phyloP scores from a whole-genome alignment of 768 basidiomycete species.

The Agaricus sinodeliciosus region DNA sequence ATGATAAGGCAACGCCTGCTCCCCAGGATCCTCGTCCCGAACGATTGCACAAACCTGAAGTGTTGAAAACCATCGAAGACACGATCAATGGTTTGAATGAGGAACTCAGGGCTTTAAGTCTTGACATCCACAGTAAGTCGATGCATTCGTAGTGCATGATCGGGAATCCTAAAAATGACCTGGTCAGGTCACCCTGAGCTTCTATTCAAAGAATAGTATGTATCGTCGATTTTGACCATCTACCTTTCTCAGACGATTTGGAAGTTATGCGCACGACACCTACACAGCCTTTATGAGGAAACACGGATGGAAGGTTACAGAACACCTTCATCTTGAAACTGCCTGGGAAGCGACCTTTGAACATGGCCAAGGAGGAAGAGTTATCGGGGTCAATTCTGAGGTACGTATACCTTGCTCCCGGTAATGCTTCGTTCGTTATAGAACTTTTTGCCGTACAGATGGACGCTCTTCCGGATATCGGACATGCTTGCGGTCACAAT shows the following conservation, averaged over 20 bases:
- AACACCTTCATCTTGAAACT: constrained; percentile 57
- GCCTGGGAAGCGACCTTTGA: constrained; percentile 70
- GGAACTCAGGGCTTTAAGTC: constrained; percentile 55
- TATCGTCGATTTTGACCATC: background rate
- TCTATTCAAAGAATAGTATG: constrained; percentile 59
- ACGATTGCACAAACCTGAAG: constrained; percentile 46
- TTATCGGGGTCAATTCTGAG: constrained; percentile 80
- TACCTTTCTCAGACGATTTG: background rate
- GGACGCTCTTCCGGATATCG: constrained; percentile 55
- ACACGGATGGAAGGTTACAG: constrained; percentile 58
- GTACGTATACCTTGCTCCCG: constrained; percentile 20
- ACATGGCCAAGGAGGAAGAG: constrained; percentile 59
- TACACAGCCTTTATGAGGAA: constrained; percentile 60
- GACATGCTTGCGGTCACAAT: constrained; percentile 81
- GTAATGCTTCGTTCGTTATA: background rate
- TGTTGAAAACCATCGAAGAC: constrained; percentile 51
- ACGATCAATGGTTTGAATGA: constrained; percentile 45
- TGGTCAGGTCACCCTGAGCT: constrained; percentile 65
- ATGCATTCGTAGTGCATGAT: background rate
- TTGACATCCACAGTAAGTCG: constrained; percentile 64
- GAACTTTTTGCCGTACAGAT: constrained; percentile 27
- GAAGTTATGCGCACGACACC: constrained; percentile 64
- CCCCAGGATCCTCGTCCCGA: constrained; percentile 26
- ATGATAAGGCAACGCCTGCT: constrained; percentile 24
- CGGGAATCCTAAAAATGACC: background rate